Conservation (phyloP, 1,284 basidiomycete species). For the Trametes hirsuta region DNA sequence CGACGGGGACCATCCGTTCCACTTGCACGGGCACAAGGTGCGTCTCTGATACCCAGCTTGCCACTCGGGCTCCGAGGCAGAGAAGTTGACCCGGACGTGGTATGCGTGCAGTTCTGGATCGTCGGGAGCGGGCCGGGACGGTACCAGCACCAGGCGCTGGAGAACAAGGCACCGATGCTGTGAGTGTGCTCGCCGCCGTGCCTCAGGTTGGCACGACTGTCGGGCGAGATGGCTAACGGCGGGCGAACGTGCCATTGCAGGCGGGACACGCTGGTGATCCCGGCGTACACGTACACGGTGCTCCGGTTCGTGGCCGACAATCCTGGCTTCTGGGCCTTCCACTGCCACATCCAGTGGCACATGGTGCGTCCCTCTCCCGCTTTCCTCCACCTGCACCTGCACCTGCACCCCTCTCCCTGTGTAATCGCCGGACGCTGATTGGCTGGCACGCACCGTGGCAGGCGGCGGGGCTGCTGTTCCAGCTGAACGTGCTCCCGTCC, state of each 20-base stretch:
- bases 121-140: slow-evolving; percentile 36
- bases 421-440: slow-evolving; percentile 3
- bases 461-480: slow-evolving; percentile 40
- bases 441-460: not conserved
- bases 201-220: no score
- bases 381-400: not conserved
- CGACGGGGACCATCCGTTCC: slow-evolving; percentile 49
- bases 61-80: not conserved
- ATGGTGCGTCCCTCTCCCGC: slow-evolving; percentile 30
- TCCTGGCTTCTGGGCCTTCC: slow-evolving; percentile 41
- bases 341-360: slow-evolving; percentile 43
- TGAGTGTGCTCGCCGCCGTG: slow-evolving; percentile 6
- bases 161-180: slow-evolving; percentile 36
- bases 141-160: slow-evolving; percentile 33
- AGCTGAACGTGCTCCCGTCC: slow-evolving; percentile 37
- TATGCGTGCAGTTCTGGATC: slow-evolving; percentile 23
- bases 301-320: slow-evolving; percentile 42
- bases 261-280: slow-evolving; percentile 40
- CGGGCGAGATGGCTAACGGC: not conserved
- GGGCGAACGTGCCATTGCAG: slow-evolving; percentile 8
- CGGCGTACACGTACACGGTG: slow-evolving; percentile 37
- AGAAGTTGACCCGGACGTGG: not conserved
- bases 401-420: not conserved
- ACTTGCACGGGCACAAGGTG: slow-evolving; percentile 46
- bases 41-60: slow-evolving; percentile 22